Evolutionary conservation across 306 rosid genomes (phyloP), one percentile per base, ranked within the genome.

Genomic region (Corylus avellana): DNA sequence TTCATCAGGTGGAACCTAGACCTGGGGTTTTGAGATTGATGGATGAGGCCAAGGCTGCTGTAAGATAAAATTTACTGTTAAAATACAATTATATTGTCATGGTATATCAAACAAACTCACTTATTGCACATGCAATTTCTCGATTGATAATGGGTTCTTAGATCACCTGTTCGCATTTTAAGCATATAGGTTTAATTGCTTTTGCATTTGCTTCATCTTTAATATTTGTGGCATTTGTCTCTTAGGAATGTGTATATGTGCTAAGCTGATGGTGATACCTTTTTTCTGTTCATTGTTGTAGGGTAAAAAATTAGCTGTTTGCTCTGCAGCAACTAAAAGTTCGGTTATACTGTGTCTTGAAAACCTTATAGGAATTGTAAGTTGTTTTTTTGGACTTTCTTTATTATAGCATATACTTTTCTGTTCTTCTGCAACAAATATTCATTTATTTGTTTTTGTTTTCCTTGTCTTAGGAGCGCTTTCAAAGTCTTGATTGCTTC

Each of bases 301-400:
- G 98, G 98, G 98, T 42, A 92, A 81, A 84, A 86, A 84, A 80
- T 90, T 95, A 35, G 97, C 96, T 37, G 97, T 95, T 84, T 95
- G 98, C 82, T 95, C 98, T 64, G 98, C 98, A 61, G 98, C 98
- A 10, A 95, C 98, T 79, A 95, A 92, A 82, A 95, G 97, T 80
- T 95, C 98, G 63, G 98, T 95, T 72, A 82, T 95, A 70, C 84
- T 95, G 5, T 92, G 96, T 81, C 97, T 95, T 75, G 97, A 95
- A 88, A 91, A 88, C 82, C 92, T 95, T 44, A 89, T 92, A 39
- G 98, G 98, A 85, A 56, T 81, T 42, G 98, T 92, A 89, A 86
- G 96, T 64, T 67, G 69, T 63, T 25, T 70, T 51, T 37, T 16
- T 29, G 20, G 54, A 62, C 53, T 9, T 2, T 49, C 3, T 12